Conservation (phyloP, 2,329 filamentous ascomycete genomes). For the Bipolaris cookei region DNA sequence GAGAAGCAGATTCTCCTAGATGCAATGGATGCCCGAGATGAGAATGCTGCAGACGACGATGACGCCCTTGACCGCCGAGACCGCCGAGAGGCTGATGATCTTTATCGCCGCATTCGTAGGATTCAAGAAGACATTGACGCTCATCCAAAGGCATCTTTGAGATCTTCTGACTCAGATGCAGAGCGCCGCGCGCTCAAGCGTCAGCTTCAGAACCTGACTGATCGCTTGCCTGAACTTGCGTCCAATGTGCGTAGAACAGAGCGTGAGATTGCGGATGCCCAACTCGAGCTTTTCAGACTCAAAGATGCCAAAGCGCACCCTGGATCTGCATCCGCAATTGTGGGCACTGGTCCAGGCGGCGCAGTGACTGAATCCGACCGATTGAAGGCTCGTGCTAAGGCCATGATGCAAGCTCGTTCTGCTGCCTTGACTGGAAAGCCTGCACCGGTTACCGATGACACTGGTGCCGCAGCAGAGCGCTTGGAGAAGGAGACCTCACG, state of each 20-base stretch:
- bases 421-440: conserved; percentile 90
- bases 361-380: conserved; percentile 90
- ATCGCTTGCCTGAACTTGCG: conserved; percentile 88
- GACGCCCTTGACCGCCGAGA: conserved; percentile 90
- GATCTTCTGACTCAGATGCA: conserved; percentile 76
- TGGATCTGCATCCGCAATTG: conserved; percentile 76
- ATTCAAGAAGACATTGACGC: conserved; percentile 94
- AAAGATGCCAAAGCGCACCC: conserved; percentile 93
- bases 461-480: conserved; percentile 79
- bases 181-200: conserved; percentile 86
- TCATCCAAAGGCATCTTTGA: conserved; percentile 75
- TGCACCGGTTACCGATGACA: conserved; percentile 71
- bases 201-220: conserved; percentile 85
- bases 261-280: conserved; percentile 89
- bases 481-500: conserved; percentile 87
- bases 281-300: conserved; percentile 88
- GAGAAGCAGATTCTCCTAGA: conserved; percentile 95
- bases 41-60: conserved; percentile 87
- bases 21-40: conserved; percentile 94
- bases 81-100: conserved; percentile 87
- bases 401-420: conserved; percentile 98
- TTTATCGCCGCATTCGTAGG: conserved; percentile 89
- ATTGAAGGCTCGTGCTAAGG: conserved; percentile 91
- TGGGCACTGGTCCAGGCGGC: conserved; percentile 92
- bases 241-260: conserved; percentile 91